A percentile compares a stretch with the other conserved stretches of the same genome.
phyloP scores from a whole-genome alignment of 2,329 filamentous ascomycete species.

The Pestalotiopsis sp. region DNA sequence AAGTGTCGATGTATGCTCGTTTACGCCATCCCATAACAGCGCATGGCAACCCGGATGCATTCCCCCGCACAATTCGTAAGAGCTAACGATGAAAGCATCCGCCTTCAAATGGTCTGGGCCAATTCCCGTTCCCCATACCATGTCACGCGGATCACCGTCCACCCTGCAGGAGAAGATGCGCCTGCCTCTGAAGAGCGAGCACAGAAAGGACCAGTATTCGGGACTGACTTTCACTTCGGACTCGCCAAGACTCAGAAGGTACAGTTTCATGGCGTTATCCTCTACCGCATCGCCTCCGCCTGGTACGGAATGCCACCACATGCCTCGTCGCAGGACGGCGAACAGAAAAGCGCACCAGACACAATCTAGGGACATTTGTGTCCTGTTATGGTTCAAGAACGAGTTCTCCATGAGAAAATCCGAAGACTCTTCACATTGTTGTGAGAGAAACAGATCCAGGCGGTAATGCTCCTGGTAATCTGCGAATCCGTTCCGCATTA shows the following conservation, averaged over 20 bases:
- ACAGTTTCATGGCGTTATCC: neutral
- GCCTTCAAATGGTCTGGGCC: neutral
- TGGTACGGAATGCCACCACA: no score
- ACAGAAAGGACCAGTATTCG: neutral
- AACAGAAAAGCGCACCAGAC: no score
- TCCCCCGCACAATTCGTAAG: neutral
- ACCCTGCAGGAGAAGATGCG: neutral
- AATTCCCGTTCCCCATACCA: neutral
- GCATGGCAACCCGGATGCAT: neutral
- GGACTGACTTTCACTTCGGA: neutral
- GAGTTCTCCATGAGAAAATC: neutral
- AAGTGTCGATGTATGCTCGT: neutral
- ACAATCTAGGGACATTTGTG: no score
- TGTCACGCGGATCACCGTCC: neutral
- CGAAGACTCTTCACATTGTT: neutral
- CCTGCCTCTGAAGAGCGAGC: neutral
- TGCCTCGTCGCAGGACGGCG: no score
- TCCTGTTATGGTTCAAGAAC: no score
- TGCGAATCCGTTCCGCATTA: neutral
- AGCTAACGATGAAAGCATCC: neutral
- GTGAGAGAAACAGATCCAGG: neutral
- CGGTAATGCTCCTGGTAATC: neutral
- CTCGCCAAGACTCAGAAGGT: neutral
- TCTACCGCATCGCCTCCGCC: no score
- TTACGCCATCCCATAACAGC: neutral